Evolutionary conservation across 2,329 filamentous ascomycete species (phyloP), one percentile per base, ranked within the genome.

Genomic region (Exophiala alcalophila): DNA sequence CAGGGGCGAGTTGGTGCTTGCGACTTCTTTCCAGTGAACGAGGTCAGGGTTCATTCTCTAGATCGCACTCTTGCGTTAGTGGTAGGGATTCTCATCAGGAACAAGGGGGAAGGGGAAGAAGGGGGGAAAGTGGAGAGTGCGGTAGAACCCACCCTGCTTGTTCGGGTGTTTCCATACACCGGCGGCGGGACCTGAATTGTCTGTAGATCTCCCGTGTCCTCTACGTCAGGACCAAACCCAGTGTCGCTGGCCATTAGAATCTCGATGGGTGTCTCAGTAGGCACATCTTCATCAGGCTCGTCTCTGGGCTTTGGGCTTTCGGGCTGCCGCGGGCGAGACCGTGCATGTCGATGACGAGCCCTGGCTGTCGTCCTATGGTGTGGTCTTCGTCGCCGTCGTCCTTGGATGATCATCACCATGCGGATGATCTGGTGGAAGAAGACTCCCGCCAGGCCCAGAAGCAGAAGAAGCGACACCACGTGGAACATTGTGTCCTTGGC

Each of bases 131-230:
- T n/a, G n/a, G n/a, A n/a, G n/a, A n/a, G n/a, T n/a, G n/a, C n/a
- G n/a, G n/a, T n/a, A n/a, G n/a, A n/a, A 80, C 82, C 64, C 74
- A 86, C 83, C 65, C 92, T 86, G 58, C 84, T 91, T 62, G 83
- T 81, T 38, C 87, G 74, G 86, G 87, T 94, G 1, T 88, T 68
- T 0, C 89, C 89, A 60, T 95, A 95, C 2, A 87, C 87, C 0
- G 90, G 89, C 3, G 90, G 89, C 6, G 81, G 78, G 14, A 73
- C 53, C 55, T 58, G 61, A 40, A 62, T 45, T 14, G 81, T 80
- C 28, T 68, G 66, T 0, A 74, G 67, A 45, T 77, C 73, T 35
- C 53, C 47, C 39, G 27, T 24, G 23, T 73, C 62, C 3, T 74
- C 77, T 21, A 52, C 53, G 23, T 57, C 56, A 15, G 52, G 40